A percentile compares a stretch with the other conserved stretches of the same genome.
These are phyloP conservation scores for Linnemannia hyalina DNA, from an alignment of 192 early-diverging fungal genomes.

Conservation along the genomic window DNA sequence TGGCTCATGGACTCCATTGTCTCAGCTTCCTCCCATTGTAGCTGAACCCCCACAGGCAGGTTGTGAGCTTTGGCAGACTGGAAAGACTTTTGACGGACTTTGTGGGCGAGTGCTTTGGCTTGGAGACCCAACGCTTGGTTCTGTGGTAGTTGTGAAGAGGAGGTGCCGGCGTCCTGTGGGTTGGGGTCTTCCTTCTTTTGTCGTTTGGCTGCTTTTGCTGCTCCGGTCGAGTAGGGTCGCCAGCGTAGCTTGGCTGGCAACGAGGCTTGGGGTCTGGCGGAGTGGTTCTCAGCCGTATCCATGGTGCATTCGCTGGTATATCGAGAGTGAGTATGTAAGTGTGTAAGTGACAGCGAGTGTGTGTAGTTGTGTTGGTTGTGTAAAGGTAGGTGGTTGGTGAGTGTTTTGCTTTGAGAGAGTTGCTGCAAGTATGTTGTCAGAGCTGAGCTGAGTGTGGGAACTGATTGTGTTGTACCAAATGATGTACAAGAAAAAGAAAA, in stretches of 20 bases:
- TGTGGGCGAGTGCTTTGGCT: slow-evolving; percentile 40
- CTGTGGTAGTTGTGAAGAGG: neutral
- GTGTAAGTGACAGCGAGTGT: neutral
- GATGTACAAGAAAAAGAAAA: neutral
- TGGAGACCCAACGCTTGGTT: neutral
- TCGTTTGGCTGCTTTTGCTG: slow-evolving; percentile 14
- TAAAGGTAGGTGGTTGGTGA: neutral
- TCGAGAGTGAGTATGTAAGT: neutral
- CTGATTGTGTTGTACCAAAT: neutral
- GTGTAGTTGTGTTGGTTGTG: neutral
- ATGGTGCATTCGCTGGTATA: slow-evolving; percentile 19
- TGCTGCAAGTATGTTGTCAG: neutral
- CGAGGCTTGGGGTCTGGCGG: slow-evolving; percentile 13
- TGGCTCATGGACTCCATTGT: slow-evolving; percentile 53
- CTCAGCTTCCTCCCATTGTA: slow-evolving; percentile 55
- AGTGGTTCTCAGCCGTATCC: slow-evolving; percentile 26
- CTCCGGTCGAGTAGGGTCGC: slow-evolving; percentile 41
- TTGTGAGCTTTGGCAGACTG: neutral
- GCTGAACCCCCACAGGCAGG: slow-evolving; percentile 13
- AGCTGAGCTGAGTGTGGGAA: neutral
- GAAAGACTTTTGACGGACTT: neutral
- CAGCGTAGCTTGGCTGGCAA: slow-evolving; percentile 45
- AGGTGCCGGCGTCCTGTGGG: neutral
- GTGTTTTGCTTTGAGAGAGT: neutral
- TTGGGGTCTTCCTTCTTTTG: slow-evolving; percentile 16